Base-by-base conservation (phyloP, 495 filamentous ascomycete genomes). In the Lepidopterella palustris region DNA sequence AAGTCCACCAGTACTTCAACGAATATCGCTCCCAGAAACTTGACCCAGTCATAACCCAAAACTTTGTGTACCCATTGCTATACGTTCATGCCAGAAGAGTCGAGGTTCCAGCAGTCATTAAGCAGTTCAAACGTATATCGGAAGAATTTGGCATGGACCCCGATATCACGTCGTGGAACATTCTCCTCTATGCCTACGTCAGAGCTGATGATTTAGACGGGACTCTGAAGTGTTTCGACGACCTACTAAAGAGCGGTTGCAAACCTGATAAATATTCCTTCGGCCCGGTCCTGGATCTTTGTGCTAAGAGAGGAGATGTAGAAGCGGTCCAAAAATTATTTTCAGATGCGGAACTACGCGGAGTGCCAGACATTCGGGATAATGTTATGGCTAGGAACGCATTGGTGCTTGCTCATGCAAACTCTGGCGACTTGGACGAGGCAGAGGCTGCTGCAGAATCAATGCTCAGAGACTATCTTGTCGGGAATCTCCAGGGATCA, bases 281-380 rank as follows among this genome's bases (percentile, higher is more conserved):
- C 60, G 84, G 78, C 20, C 84, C 82, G 1, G 61, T 96, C 55
- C 87, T 96, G 80, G 78, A 78, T 18, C 75, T 93, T 68, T 83
- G 81, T 53, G 85, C 83, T 11, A 74, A 74, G n/a, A 79, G 83
- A 59, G 90, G 93, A 2, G 93, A 97, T 70, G 70, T 90, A 24
- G 82, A 87, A 20, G 80, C 79, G 59, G 78, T 84, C 8, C 72
- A 85, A 28, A 77, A 81, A 26, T 64, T 96, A n/a, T 81, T 86
- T 45, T 60, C 64, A 26, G 53, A 51, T 45, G 64, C 64, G 6
- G 21, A 57, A 11, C 35, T 53, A 45, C 39, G 60, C 20, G 45
- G 39, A 15, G 20, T 67, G 4, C 26, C 39, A 42, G n/a, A 3
- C 26, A 31, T 67, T 9, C 40, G 39, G 20, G 50, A 24, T 11